Evolutionary conservation across 805 yeast species (phyloP), one percentile per base, ranked within the genome.

Genomic region (Candida rishiriensis): DNA sequence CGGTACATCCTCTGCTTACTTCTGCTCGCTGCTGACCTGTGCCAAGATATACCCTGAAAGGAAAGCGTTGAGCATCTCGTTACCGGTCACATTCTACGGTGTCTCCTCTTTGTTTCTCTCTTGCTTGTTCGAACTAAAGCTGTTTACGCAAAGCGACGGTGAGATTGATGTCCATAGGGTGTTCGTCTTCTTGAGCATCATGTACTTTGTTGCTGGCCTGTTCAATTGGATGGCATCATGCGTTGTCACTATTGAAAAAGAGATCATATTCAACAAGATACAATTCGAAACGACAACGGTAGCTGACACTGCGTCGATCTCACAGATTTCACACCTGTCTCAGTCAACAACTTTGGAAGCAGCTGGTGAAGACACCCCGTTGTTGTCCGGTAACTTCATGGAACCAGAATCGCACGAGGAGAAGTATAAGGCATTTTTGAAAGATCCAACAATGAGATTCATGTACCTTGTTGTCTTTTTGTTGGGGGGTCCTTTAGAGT

Each of bases 51-150:
- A 80, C 57, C 95, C 95, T 0, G 69, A 78, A 34, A 72, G 73
- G 39, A 86, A 88, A 47, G 84, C 95, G 2, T 64, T 91, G 43
- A 85, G 96, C 29, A 88, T 91, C 36, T 84, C 95, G 42, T 74
- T 85, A 37, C 99, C 99, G 0, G 90, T 91, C 2, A 78, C 95
- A 0, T 84, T 84, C 50, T 90, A 85, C 62, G 99, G 98, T 1
- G 57, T 88, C 29, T 84, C 95, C 5, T 78, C 95, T 2, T 68
- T 93, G 43, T 63, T 90, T 39, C 84, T 86, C 3, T 75, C 96
- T 0, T 89, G 81, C 29, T 59, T 58, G 78, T 37, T 63, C 78
- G 59, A 76, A 72, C 47, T 58, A 73, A 18, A 50, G 52, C 8
- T 67, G 69, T 81, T 64, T 40, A 55, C 49, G 17, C 31, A 48